Evolutionary conservation across 176 grass and related monocot species (phyloP).

Genomic region (Hsuehochloa calcarea): DNA sequence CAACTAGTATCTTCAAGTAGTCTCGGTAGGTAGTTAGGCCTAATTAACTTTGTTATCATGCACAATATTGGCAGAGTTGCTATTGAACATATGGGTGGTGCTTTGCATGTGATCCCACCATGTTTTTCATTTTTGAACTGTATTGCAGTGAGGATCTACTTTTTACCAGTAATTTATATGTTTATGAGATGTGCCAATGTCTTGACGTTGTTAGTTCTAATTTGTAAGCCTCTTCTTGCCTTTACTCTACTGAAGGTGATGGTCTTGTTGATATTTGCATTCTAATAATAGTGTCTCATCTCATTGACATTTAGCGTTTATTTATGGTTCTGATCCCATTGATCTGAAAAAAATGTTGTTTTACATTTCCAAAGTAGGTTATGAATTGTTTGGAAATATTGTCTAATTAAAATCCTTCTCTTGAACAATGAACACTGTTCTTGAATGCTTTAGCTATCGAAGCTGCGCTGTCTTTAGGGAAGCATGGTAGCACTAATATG

Average conservation of each 20-base stretch:
- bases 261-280: slow-evolving; percentile 22
- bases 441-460: slow-evolving; percentile 14
- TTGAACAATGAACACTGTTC: slow-evolving; percentile 16
- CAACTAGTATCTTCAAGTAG: slow-evolving; percentile 2
- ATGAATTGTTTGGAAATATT: background rate
- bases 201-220: slow-evolving; percentile 6
- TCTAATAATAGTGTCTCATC: background rate
- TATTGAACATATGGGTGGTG: background rate
- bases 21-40: background rate
- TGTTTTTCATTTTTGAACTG: slow-evolving; percentile 6
- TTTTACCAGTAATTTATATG: background rate
- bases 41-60: slow-evolving; percentile 8
- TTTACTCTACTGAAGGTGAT: slow-evolving; percentile 3
- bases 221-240: background rate
- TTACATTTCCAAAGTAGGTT: background rate
- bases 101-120: background rate
- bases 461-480: background rate
- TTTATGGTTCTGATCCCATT: background rate
- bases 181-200: slow-evolving; percentile 24
- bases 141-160: background rate
- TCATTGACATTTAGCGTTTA: slow-evolving; percentile 5
- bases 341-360: background rate
- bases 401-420: slow-evolving; percentile 4
- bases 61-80: background rate
- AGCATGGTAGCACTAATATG: background rate